Evolutionary conservation across 192 early-diverging fungal species (phyloP).

Genomic region (Coemansia erecta): DNA sequence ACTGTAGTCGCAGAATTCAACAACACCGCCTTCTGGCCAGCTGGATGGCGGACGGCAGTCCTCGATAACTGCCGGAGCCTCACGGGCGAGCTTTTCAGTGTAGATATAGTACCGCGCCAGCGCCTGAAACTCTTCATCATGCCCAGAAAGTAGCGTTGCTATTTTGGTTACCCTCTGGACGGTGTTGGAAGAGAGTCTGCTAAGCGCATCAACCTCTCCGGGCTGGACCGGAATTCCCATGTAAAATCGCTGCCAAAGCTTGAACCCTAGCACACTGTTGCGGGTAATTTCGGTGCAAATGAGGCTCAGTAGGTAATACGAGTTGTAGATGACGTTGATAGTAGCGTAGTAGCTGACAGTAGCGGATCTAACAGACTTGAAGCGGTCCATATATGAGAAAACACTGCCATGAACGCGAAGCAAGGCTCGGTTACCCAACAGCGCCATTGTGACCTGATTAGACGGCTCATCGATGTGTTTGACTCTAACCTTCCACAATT

Average conservation of each 20-base stretch:
- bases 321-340: neutral
- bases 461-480: neutral
- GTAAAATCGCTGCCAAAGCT: slow-evolving; percentile 1
- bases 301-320: neutral
- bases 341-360: neutral
- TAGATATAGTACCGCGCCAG: slow-evolving; percentile 1
- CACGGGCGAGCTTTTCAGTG: slow-evolving; percentile 4
- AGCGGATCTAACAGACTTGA: neutral
- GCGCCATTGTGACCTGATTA: neutral
- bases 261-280: neutral
- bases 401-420: slow-evolving; percentile 1
- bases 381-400: neutral
- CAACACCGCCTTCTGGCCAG: slow-evolving; percentile 71
- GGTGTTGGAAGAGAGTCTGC: neutral
- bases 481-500: neutral
- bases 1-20: slow-evolving; percentile 71
- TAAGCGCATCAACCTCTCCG: slow-evolving; percentile 4
- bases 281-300: slow-evolving; percentile 5
- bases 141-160: neutral
- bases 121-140: neutral
- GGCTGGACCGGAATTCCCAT: neutral
- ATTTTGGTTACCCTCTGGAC: neutral
- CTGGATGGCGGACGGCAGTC: slow-evolving; percentile 51
- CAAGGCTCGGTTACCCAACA: slow-evolving; percentile 3
- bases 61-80: slow-evolving; percentile 11